Percentiles rank a stretch among this genome's conserved stretches.
Conservation (phyloP, 495 filamentous ascomycete species). For the Staphylotrichum tortipilum region DNA sequence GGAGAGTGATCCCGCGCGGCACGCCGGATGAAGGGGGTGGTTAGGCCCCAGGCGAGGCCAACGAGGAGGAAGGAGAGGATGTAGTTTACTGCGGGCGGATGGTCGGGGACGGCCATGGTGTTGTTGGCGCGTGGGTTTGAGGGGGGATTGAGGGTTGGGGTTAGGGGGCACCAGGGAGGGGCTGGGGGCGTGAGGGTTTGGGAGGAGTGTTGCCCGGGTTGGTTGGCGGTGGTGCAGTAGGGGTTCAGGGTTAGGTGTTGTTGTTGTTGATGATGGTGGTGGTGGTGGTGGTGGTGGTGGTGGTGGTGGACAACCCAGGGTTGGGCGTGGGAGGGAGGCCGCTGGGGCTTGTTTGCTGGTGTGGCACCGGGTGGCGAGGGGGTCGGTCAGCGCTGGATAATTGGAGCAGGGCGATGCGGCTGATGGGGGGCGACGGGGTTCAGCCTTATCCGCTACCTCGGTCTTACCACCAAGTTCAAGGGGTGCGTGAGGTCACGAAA, state of each 20-base stretch:
- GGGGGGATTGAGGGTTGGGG: background rate
- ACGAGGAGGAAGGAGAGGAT: conserved; percentile 84
- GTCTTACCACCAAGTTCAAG: too few species aligned
- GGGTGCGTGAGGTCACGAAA: too few species aligned
- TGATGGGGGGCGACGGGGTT: too few species aligned
- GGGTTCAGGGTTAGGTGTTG: background rate
- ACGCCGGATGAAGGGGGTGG: conserved; percentile 65
- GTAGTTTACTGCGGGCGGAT: conserved; percentile 60
- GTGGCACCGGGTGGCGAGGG: too few species aligned
- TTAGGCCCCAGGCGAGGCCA: conserved; percentile 74
- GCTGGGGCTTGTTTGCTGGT: conserved; percentile 67
- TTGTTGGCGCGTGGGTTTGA: conserved; percentile 13
- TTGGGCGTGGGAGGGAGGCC: too few species aligned
- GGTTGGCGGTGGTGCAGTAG: too few species aligned
- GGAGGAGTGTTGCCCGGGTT: too few species aligned
- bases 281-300: background rate
- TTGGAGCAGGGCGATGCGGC: too few species aligned
- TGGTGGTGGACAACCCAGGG: background rate
- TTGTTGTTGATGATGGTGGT: background rate
- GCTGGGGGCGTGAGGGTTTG: background rate
- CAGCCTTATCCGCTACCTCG: too few species aligned
- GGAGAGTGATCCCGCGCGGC: conserved; percentile 53
- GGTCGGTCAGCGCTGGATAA: too few species aligned
- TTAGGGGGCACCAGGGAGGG: background rate
- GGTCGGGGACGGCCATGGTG: too few species aligned